Evolutionary conservation across 805 yeast species (phyloP), one percentile per base, ranked within the genome.

Genomic region (Phaffomyces thermotolerans): DNA sequence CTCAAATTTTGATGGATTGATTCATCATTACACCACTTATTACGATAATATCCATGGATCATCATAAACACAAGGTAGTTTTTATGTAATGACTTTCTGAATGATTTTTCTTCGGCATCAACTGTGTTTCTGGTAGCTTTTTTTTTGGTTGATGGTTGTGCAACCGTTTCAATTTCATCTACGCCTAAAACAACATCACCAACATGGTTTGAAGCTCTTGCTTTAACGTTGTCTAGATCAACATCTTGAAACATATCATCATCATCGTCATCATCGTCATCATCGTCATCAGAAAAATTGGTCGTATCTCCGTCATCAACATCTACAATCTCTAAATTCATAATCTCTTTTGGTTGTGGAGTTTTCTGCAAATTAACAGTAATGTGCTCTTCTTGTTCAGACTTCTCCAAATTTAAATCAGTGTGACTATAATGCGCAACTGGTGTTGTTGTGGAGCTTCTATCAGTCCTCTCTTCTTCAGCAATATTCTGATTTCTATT

Each of bases 1-100:
- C 68, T 59, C 13, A 88, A 60, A 9, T 53, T 50, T 15, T 52
- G 42, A 15, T 71, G 67, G 0, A 85, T 55, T 3, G 50, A 47
- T 1, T 57, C 53, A 48, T 78, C 75, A 45, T 75, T 76, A 47
- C 88, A 73, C 96, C 96, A 90, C 7, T 64, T 51, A 57, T 90
- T 91, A 23, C 95, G 71, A 3, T 77, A 54, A 0, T 69, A 68
- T 0, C 89, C 93, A 58, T 86, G 95, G 2, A 73, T 57, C 42
- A 84, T 60, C 76, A 87, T 75, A 22, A 73, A 62, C 14, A 76
- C 66, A 3, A 91, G 52, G 45, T 77, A 73, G 41, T 75, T 50
- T 62, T 77, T 72, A 58, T 90, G 97, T 8, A 78, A 59, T 0
- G 60, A 50, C 38, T 69, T 67, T 17, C 97, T 64, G 36, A 59